A percentile compares a stretch with the other conserved stretches of the same genome.
Conservation (phyloP, 2,329 filamentous ascomycete genomes). For the Alternaria postmessia region DNA sequence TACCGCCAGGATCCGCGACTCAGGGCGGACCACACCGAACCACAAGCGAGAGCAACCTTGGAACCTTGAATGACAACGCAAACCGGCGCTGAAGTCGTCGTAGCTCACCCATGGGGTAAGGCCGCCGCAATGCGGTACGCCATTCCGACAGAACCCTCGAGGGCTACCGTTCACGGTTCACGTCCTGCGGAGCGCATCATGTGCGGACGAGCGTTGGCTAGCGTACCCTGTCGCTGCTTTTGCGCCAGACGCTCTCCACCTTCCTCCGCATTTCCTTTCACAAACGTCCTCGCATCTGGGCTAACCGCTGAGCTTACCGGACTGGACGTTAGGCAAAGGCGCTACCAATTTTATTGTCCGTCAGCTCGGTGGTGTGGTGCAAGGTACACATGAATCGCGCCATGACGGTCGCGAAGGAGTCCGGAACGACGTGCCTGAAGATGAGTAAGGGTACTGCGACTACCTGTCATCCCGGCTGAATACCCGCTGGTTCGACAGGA, state of each 20-base stretch:
- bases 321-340: constrained; percentile 30
- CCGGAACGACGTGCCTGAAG: constrained; percentile 44
- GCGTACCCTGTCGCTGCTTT: constrained; percentile 32
- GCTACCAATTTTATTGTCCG: constrained; percentile 33
- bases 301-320: constrained; percentile 32
- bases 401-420: constrained; percentile 21
- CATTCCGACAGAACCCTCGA: constrained; percentile 23
- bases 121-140: constrained; percentile 28
- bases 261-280: constrained; percentile 14
- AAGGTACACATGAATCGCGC: constrained; percentile 6
- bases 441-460: constrained; percentile 20
- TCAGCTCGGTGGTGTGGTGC: constrained; percentile 30
- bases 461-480: constrained; percentile 25
- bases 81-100: constrained; percentile 17
- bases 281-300: constrained; percentile 18
- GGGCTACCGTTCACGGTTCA: constrained; percentile 25
- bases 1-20: constrained; percentile 16
- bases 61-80: constrained; percentile 1
- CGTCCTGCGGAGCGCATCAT: constrained; percentile 24
- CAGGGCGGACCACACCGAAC: constrained; percentile 16
- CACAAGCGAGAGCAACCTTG: constrained; percentile 5
- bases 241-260: constrained; percentile 13
- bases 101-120: constrained; percentile 13
- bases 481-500: constrained; percentile 33
- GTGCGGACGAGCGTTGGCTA: constrained; percentile 27